phyloP scores from a whole-genome alignment of 129 eudicot species.

The Gnaphalium uliginosum region DNA sequence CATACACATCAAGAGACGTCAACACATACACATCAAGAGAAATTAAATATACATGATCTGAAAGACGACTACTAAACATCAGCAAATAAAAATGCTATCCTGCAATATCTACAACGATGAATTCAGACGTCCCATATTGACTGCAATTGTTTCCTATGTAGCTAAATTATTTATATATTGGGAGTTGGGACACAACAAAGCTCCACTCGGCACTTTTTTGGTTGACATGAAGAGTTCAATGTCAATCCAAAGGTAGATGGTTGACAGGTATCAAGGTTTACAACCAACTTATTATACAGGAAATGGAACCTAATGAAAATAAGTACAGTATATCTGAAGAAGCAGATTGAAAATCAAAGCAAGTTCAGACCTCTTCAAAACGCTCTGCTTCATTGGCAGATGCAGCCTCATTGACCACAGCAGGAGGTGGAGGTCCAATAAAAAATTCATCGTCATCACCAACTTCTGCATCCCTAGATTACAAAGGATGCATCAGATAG shows the following conservation, averaged over 20 bases:
- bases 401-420: conserved; percentile 82
- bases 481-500: conserved; percentile 19
- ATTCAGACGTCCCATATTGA: not conserved
- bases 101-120: not conserved
- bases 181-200: not conserved
- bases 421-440: conserved; percentile 99
- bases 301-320: not conserved
- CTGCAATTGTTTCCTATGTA: conserved; percentile 9
- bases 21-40: conserved; percentile 14
- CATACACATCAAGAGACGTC: conserved; percentile 13
- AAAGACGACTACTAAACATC: not conserved
- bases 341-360: conserved; percentile 20
- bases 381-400: conserved; percentile 99
- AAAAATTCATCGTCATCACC: conserved; percentile 62
- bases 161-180: not conserved
- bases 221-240: not conserved
- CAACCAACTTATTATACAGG: not conserved
- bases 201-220: not conserved
- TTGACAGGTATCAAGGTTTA: conserved; percentile 18
- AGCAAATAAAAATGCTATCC: conserved; percentile 20
- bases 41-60: conserved; percentile 1
- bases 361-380: conserved; percentile 80
- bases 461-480: conserved; percentile 82
- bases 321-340: conserved; percentile 6
- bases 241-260: not conserved